Base-by-base conservation (phyloP, 2,329 filamentous ascomycete genomes). In the Microdochium trichocladiopsis region DNA sequence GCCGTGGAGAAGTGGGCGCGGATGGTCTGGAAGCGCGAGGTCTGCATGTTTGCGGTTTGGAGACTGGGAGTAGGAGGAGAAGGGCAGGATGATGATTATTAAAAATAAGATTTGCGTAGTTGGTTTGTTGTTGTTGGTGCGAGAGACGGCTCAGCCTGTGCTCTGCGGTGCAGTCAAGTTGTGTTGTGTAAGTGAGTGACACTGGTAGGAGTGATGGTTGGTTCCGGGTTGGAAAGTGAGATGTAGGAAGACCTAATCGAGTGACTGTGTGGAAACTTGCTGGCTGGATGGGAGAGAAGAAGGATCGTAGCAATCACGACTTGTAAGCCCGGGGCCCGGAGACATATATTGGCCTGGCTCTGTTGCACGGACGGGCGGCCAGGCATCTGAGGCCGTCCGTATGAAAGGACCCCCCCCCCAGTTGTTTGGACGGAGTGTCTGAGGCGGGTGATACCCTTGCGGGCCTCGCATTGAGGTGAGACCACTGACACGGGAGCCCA, bases 1-100 rank as follows among this genome's bases (percentile, higher is more conserved):
- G 65, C 67, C n/a, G 73, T 67, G 11, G 75, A 74, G 68, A 82
- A 75, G 69, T 77, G 77, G 52, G 71, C 66, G 52, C 74, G 67
- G 63, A 80, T 72, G 55, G 69, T 64, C 55, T 79, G 72, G 67
- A 80, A 74, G 60, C 75, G 74, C 9, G 74, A 70, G 47, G 69
- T 61, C 58, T 76, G 72, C 76, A 78, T 78, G 41, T 60, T 72
- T 64, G 54, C 52, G 55, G 55, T 50, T 50, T 51, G 41, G 21
- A n/a, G 47, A n/a, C n/a, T 41, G 51, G 31, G 49, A 25, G 48
- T 56, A 48, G 33, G 48, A 23, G 24, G 25, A 11, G 18, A 47
- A 25, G 55, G n/a, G n/a, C n/a, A 25, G 14, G 43, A 53, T 28
- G 37, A 41, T 37, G 47, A 49, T 47, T 31, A 52, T 52, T 52